Evolutionary conservation across 2,329 filamentous ascomycete genomes (phyloP), one percentile per base, ranked within the genome.

Genomic region (Hymenotorrendiella dingleyae): DNA sequence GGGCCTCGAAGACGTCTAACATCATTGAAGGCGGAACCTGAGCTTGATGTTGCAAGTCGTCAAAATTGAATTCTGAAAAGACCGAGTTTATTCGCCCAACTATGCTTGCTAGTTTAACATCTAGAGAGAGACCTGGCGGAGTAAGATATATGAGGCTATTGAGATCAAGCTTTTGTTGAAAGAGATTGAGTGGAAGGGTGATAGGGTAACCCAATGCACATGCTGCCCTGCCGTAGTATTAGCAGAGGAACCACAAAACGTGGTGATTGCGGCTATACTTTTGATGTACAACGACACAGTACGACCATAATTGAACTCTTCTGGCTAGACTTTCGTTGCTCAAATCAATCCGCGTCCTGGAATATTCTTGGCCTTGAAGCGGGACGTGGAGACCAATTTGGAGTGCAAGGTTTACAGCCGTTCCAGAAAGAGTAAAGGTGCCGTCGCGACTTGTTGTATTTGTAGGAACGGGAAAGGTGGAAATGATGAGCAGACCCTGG

Each of bases 331-430:
- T 32, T 6, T 45, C 37, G 24, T 32, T 41, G 17, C 42, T 45
- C n/a, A 45, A 17, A 24, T 45, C 41, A 14, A 47, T 29, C 22
- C 38, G 29, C 3, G 45, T 47, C 16, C 45, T 30, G 8, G 45
- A 47, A 16, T 44, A 47, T 22, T 47, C 45, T 35, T 47, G 45
- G 11, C 45, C 45, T 29, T 41, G 41, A 5, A 43, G 32, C n/a
- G 41, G 45, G 26, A 47, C 45, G 39, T 47, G 45, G 29, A 47
- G 16, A 23, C 45, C 45, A 44, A 47, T 47, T 23, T 44, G 40
- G 6, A 47, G 34, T 8, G 45, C 45, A 23, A 47, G 33, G 11
- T 44, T 43, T 5, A 47, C 37, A 11, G 45, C 37, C 45, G 45
- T 41, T 3, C 45, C 45, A 24, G 36, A 36, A 3, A 47, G 42